Percentiles rank a stretch among this genome's conserved stretches.
phyloP scores from a whole-genome alignment of 805 yeast genomes.

The Lipomyces yamadae region DNA sequence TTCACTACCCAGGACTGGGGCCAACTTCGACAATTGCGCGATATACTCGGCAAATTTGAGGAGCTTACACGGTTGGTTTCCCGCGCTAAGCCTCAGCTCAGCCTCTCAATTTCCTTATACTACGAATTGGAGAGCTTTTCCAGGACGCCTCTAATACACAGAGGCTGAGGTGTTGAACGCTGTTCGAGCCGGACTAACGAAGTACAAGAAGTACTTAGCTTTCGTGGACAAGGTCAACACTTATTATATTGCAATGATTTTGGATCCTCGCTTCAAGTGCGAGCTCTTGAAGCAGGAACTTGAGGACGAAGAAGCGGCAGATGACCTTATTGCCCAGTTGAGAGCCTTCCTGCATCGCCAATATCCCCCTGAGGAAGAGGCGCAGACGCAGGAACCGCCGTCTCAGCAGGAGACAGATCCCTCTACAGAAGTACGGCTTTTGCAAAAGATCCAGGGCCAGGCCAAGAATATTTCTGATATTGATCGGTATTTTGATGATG shows the following conservation, averaged over 20 bases:
- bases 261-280: conserved; percentile 4
- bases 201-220: conserved; percentile 2
- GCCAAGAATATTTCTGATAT: neutral
- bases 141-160: neutral
- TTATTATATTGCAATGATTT: conserved; percentile 5
- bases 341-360: neutral
- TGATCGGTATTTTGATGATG: neutral
- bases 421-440: neutral
- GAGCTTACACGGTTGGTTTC: neutral
- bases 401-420: neutral
- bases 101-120: neutral
- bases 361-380: neutral
- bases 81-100: neutral
- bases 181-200: neutral
- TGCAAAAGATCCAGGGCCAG: neutral
- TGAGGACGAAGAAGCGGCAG: neutral
- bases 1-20: conserved; percentile 48
- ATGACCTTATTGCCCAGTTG: neutral
- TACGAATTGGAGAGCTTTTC: conserved; percentile 1
- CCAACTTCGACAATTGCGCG: neutral
- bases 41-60: conserved; percentile 3
- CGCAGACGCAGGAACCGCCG: neutral
- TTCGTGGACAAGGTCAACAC: conserved; percentile 12
- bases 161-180: conserved; percentile 1
- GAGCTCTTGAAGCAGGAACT: conserved; percentile 8